Evolutionary conservation across 2,329 filamentous ascomycete species (phyloP).

Genomic region (Diaporthe sp.): DNA sequence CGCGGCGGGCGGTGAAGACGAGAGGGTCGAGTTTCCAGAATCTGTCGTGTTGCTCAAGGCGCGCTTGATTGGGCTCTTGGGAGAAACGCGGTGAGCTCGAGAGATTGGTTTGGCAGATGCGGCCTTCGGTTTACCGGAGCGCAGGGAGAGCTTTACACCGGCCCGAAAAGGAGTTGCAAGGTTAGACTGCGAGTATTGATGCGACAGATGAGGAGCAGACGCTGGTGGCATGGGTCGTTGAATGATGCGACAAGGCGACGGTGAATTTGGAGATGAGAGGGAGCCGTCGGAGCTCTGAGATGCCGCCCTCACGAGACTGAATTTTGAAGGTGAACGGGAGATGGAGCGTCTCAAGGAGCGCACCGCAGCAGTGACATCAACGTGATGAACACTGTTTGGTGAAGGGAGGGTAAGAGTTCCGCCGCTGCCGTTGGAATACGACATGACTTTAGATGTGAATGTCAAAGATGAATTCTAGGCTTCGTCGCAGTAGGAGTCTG

Average conservation of each 20-base stretch:
- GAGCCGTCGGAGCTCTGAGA: constrained; percentile 65
- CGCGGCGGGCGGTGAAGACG: constrained; percentile 59
- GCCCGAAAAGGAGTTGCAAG: constrained; percentile 76
- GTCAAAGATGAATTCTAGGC: constrained; percentile 12
- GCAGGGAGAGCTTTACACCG: constrained; percentile 75
- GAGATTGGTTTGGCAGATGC: constrained; percentile 67
- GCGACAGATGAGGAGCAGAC: constrained; percentile 49
- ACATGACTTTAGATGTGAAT: constrained; percentile 58
- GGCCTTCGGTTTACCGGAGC: constrained; percentile 73
- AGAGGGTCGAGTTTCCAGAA: constrained; percentile 75
- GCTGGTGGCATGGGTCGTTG: constrained; percentile 56
- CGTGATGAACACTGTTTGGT: constrained; percentile 84
- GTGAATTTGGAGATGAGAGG: constrained; percentile 70
- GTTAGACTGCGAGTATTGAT: constrained; percentile 60
- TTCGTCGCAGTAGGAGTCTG: background rate
- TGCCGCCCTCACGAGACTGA: constrained; percentile 70
- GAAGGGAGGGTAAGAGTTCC: constrained; percentile 90
- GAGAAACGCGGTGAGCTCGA: constrained; percentile 75
- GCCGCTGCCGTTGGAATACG: constrained; percentile 72
- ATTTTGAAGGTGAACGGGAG: constrained; percentile 95
- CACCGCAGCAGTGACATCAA: constrained; percentile 83
- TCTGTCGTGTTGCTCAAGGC: constrained; percentile 79
- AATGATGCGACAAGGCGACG: constrained; percentile 61
- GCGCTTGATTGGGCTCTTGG: constrained; percentile 86
- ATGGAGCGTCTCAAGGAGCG: constrained; percentile 88